These are phyloP conservation scores for Cylindricascospora bacillispora DNA, from an alignment of 1,139 yeast species.

Conservation along the genomic window DNA sequence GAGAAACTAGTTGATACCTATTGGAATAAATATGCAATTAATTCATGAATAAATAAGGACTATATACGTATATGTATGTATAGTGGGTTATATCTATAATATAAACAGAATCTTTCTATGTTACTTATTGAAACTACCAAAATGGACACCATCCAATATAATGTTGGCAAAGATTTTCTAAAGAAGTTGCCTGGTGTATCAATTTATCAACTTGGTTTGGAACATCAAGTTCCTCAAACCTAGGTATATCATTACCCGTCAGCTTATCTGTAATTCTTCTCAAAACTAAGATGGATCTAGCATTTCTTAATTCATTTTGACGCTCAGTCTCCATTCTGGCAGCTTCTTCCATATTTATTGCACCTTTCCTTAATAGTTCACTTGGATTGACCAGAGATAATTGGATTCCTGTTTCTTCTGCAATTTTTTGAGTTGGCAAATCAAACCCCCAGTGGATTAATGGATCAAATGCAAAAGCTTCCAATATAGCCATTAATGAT, in stretches of 20 bases:
- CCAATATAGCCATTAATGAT: constrained; percentile 93
- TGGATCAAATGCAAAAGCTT: constrained; percentile 98
- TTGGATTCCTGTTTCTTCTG: constrained; percentile 62
- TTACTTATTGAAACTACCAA: too few relatives aligned
- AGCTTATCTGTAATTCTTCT: constrained; percentile 85
- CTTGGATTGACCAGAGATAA: constrained; percentile 53
- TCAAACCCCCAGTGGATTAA: constrained; percentile 98
- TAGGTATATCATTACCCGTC: constrained; percentile 84
- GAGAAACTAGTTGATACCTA: constrained; percentile 7
- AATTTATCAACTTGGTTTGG: constrained; percentile 87
- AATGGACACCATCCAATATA: constrained; percentile 99
- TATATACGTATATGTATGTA: not conserved
- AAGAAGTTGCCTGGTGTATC: constrained; percentile 93
- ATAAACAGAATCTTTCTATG: too few relatives aligned
- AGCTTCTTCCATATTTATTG: constrained; percentile 67
- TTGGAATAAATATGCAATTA: constrained; percentile 12
- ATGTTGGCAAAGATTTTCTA: constrained; percentile 91
- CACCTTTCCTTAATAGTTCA: constrained; percentile 59
- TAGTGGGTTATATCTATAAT: constrained; percentile 1
- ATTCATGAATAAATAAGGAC: too few relatives aligned
- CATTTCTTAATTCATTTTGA: constrained; percentile 71
- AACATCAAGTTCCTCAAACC: constrained; percentile 58
- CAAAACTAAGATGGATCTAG: constrained; percentile 83
- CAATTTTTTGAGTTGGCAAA: constrained; percentile 68
- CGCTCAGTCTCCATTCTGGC: constrained; percentile 59